These are phyloP conservation scores for Geoglossum cookeanum DNA, from an alignment of 2,329 filamentous ascomycete genomes.

Conservation along the genomic window DNA sequence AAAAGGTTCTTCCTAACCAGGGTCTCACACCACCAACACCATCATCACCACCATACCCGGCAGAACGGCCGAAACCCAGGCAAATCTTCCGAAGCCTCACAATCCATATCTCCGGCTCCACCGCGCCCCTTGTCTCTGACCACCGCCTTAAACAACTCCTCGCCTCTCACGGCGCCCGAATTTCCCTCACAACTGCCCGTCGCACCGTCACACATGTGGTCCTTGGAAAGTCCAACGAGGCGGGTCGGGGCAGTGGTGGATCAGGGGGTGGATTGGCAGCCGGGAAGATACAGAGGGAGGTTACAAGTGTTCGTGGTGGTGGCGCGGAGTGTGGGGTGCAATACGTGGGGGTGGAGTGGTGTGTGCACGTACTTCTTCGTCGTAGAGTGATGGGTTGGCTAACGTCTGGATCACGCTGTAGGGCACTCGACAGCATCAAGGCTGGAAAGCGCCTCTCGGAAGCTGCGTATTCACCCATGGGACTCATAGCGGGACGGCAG, in stretches of 20 bases:
- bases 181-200: constrained; percentile 52
- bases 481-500: constrained; percentile 42
- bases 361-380: background rate
- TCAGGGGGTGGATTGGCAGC: constrained; percentile 58
- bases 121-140: constrained; percentile 62
- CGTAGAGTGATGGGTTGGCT: constrained; percentile 25
- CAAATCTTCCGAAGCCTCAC: constrained; percentile 50
- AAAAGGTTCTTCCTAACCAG: background rate
- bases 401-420: background rate
- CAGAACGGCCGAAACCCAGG: constrained; percentile 6
- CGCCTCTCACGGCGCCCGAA: constrained; percentile 49
- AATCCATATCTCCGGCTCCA: constrained; percentile 79
- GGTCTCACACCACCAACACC: too few species aligned
- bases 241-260: constrained; percentile 21
- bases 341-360: constrained; percentile 67
- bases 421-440: constrained; percentile 60
- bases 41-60: constrained; percentile 3
- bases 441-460: constrained; percentile 57
- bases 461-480: constrained; percentile 46
- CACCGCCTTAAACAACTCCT: constrained; percentile 69
- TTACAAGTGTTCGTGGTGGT: constrained; percentile 40
- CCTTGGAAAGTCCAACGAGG: constrained; percentile 31
- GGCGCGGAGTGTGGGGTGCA: constrained; percentile 37
- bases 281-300: constrained; percentile 66
- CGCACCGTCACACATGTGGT: constrained; percentile 73